phyloP scores from a whole-genome alignment of 2,329 filamentous ascomycete species.

The Cryphonectria japonica region DNA sequence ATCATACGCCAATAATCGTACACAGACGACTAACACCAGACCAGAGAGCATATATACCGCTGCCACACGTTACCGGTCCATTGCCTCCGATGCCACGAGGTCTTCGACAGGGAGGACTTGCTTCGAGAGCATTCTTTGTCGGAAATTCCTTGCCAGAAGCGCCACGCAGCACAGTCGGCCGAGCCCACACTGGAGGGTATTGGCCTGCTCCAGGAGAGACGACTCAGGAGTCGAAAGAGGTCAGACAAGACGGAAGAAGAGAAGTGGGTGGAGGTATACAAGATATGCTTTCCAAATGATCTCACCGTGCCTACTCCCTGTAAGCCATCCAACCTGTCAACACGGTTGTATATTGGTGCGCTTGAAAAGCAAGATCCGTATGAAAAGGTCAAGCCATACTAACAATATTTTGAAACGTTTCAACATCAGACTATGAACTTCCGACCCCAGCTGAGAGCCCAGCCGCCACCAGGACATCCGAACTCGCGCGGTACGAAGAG shows the following conservation, averaged over 20 bases:
- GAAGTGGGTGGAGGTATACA: conserved; percentile 29
- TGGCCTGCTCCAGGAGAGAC: conserved; percentile 20
- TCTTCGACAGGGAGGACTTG: conserved; percentile 21
- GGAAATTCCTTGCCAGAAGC: conserved; percentile 18
- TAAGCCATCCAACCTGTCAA: neutral
- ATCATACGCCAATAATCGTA: too few species aligned
- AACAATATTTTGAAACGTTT: too few species aligned
- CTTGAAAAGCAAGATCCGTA: too few species aligned
- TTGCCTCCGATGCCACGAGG: conserved; percentile 28
- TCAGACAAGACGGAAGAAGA: conserved; percentile 26
- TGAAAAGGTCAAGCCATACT: neutral
- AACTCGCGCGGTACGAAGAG: conserved; percentile 27
- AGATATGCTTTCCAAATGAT: conserved; percentile 30
- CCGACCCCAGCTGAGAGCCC: conserved; percentile 2
- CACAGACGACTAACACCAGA: neutral
- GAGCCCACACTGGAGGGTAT: conserved; percentile 25
- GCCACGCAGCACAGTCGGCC: conserved; percentile 3
- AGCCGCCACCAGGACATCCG: conserved; percentile 5
- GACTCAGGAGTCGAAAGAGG: conserved; percentile 22
- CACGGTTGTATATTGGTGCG: neutral
- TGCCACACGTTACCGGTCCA: conserved; percentile 27
- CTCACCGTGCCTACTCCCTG: conserved; percentile 26
- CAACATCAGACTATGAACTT: conserved; percentile 22
- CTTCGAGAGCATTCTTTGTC: conserved; percentile 27
- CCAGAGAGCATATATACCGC: conserved; percentile 30